Conservation (phyloP, 1,284 basidiomycete genomes). For the Tremellales sp. region DNA sequence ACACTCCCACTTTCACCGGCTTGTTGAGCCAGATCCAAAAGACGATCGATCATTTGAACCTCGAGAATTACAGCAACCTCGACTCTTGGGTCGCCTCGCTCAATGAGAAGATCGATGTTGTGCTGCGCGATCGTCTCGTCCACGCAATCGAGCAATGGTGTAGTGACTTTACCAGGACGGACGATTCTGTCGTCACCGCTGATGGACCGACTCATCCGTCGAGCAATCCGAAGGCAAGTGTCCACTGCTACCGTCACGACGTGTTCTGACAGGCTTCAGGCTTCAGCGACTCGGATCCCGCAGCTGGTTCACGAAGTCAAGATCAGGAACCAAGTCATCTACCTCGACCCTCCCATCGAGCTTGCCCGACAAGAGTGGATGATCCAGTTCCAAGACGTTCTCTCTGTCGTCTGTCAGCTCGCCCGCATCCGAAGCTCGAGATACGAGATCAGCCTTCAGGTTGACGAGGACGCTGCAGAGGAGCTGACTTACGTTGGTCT, state of each 20-base stretch:
- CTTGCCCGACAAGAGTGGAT: conserved; percentile 89
- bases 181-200: conserved; percentile 55
- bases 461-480: conserved; percentile 59
- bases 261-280: neutral
- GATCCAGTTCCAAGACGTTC: conserved; percentile 82
- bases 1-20: conserved; percentile 71
- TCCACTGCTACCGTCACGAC: neutral
- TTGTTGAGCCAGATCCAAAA: conserved; percentile 78
- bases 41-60: conserved; percentile 86
- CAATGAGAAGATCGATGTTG: conserved; percentile 78
- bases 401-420: conserved; percentile 85
- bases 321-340: conserved; percentile 98
- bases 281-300: conserved; percentile 52
- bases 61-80: conserved; percentile 97
- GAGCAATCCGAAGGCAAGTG: conserved; percentile 3
- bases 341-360: conserved; percentile 95
- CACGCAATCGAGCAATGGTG: conserved; percentile 86
- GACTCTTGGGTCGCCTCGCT: conserved; percentile 91
- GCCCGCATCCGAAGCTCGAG: conserved; percentile 86
- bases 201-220: conserved; percentile 3
- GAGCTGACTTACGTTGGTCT: conserved; percentile 79
- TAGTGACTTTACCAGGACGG: conserved; percentile 69
- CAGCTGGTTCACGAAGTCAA: conserved; percentile 89
- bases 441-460: conserved; percentile 91
- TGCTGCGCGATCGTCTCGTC: conserved; percentile 71